phyloP scores from a whole-genome alignment of 2,329 filamentous ascomycete genomes.

The Pseudocercospora macadamiae region DNA sequence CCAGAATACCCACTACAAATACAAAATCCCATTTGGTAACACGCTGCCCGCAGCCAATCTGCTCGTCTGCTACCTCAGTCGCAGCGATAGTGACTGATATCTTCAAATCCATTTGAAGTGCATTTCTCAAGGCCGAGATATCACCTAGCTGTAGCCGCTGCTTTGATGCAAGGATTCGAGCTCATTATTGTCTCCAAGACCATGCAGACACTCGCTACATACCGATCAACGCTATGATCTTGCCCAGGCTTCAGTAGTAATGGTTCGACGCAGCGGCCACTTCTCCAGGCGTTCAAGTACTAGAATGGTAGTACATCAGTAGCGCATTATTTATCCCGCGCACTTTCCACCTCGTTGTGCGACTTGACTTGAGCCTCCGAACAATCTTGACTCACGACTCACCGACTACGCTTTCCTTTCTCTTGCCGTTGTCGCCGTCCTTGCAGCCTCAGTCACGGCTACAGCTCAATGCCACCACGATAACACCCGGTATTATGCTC shows the following conservation, averaged over 20 bases:
- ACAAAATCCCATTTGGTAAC: too few relatives aligned
- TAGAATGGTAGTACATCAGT: background rate
- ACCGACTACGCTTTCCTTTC: background rate
- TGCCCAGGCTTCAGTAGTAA: too few relatives aligned
- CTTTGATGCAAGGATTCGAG: too few relatives aligned
- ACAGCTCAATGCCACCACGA: constrained; percentile 18
- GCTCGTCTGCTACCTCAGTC: too few relatives aligned
- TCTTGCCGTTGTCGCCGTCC: background rate
- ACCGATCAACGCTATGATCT: background rate
- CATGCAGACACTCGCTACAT: too few relatives aligned
- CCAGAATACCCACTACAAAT: too few relatives aligned
- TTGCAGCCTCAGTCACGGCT: background rate
- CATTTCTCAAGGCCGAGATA: background rate
- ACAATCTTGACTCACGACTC: background rate
- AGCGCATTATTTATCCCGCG: background rate
- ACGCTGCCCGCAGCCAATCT: too few relatives aligned
- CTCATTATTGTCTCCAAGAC: background rate
- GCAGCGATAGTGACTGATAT: background rate
- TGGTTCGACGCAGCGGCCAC: too few relatives aligned
- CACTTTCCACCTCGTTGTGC: background rate
- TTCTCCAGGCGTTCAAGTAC: background rate
- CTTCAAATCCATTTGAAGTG: background rate
- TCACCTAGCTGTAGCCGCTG: background rate
- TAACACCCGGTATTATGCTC: constrained; percentile 30
- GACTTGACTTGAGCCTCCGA: background rate